Conservation (phyloP, 1,139 yeast species). For the Candida anutae region DNA sequence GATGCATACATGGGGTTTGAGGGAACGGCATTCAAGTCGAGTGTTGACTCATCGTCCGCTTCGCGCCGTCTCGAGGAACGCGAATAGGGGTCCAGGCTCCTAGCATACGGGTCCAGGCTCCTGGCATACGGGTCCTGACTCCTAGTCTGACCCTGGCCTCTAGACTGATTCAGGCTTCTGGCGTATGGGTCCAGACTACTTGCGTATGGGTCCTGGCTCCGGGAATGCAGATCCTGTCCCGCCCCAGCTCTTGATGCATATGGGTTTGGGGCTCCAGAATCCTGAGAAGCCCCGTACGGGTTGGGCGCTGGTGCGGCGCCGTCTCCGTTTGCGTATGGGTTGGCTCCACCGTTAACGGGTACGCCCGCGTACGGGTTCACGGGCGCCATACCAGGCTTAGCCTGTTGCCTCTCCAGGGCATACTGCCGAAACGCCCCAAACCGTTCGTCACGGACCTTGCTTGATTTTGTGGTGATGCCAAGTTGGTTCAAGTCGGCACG, state of each 20-base stretch:
- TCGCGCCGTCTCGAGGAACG: conserved; percentile 3
- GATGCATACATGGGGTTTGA: conserved; percentile 23
- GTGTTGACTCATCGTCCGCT: conserved; percentile 27
- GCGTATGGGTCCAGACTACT: background rate
- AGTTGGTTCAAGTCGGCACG: conserved; percentile 41
- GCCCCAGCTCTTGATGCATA: conserved; percentile 2
- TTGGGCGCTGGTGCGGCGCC: conserved; percentile 1
- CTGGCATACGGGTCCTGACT: too few species aligned
- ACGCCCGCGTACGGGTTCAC: conserved; percentile 38
- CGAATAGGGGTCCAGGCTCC: conserved; percentile 5
- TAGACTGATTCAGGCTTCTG: background rate
- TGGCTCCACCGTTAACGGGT: conserved; percentile 4
- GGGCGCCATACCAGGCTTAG: conserved; percentile 39
- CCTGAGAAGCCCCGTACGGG: conserved; percentile 1
- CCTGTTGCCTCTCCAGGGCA: conserved; percentile 41
- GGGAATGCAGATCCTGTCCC: conserved; percentile 1
- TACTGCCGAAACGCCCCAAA: conserved; percentile 61
- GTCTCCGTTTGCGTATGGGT: conserved; percentile 3
- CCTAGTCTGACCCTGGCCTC: background rate
- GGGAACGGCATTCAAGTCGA: conserved; percentile 37
- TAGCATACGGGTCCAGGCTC: background rate
- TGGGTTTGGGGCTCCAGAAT: conserved; percentile 1
- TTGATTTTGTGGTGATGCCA: conserved; percentile 44
- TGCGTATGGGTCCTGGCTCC: conserved; percentile 3
- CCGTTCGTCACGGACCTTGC: conserved; percentile 38